Percentiles rank a stretch among this genome's conserved stretches.
These are phyloP conservation scores for Escovopsis sp. DNA, from an alignment of 2,329 filamentous ascomycete genomes.

Conservation along the genomic window DNA sequence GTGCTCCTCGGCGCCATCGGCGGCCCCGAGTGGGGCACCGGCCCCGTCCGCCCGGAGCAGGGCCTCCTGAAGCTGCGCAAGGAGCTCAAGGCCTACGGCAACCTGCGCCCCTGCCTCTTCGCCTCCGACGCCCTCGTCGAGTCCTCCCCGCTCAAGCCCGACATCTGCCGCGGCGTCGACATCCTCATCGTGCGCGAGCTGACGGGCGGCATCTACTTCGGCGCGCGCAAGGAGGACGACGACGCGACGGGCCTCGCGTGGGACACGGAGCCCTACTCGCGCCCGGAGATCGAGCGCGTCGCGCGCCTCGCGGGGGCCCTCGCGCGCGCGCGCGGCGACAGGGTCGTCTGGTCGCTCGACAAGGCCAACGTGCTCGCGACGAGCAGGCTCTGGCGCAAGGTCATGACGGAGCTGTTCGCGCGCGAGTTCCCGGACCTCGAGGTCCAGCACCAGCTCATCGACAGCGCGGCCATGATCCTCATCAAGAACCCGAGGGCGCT, in stretches of 20 bases:
- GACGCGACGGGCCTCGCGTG: conserved; percentile 59
- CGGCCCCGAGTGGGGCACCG: conserved; percentile 92
- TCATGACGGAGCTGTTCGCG: conserved; percentile 68
- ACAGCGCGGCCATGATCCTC: conserved; percentile 95
- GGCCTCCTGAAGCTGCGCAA: conserved; percentile 83
- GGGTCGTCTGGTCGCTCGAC: conserved; percentile 67
- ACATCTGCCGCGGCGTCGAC: conserved; percentile 74
- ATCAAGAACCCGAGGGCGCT: conserved; percentile 80
- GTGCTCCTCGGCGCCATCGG: conserved; percentile 88
- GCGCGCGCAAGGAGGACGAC: conserved; percentile 52
- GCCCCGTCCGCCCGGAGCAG: conserved; percentile 77
- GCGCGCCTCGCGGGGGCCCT: conserved; percentile 68
- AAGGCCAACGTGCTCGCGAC: conserved; percentile 96
- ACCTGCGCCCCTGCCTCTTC: conserved; percentile 93
- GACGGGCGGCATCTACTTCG: conserved; percentile 91
- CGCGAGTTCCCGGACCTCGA: conserved; percentile 80
- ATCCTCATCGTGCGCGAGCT: conserved; percentile 87
- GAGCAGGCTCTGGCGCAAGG: conserved; percentile 75
- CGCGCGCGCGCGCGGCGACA: conserved; percentile 57
- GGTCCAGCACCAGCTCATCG: conserved; percentile 80
- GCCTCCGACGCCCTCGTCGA: conserved; percentile 74
- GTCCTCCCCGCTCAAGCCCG: conserved; percentile 71
- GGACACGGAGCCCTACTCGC: conserved; percentile 79
- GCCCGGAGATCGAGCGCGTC: conserved; percentile 75
- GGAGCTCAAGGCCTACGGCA: conserved; percentile 86